phyloP scores from a whole-genome alignment of 2,329 filamentous ascomycete species.

The Diaporthe caulivora region DNA sequence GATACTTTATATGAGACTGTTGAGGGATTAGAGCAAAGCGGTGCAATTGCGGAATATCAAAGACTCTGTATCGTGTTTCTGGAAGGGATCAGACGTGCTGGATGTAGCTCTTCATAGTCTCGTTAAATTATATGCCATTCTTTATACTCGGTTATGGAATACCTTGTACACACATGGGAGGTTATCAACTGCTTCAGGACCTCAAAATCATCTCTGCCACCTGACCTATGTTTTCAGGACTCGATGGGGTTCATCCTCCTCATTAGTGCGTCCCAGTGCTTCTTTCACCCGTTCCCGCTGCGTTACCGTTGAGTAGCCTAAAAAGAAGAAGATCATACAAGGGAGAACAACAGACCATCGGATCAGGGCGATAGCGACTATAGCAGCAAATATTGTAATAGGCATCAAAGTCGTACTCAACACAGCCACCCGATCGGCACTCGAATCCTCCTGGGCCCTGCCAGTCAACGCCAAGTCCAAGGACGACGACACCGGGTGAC shows the following conservation, averaged over 20 bases:
- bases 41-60: neutral
- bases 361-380: constrained; percentile 44
- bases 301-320: constrained; percentile 21
- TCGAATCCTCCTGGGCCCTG: constrained; percentile 29
- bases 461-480: neutral
- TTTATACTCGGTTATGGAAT: neutral
- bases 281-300: constrained; percentile 13
- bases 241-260: neutral
- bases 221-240: neutral
- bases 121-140: neutral
- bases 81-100: neutral
- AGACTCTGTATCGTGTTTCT: neutral
- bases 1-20: too few species aligned
- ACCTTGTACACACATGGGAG: too few species aligned
- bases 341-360: constrained; percentile 31
- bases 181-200: neutral
- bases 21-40: too few species aligned
- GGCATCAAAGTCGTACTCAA: constrained; percentile 46
- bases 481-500: constrained; percentile 38
- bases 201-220: neutral
- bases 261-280: neutral
- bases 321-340: constrained; percentile 18
- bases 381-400: constrained; percentile 45
- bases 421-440: constrained; percentile 45
- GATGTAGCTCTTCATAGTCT: neutral